Base-by-base conservation (phyloP, 176 grass and related monocot species). In the Cocos nucifera region DNA sequence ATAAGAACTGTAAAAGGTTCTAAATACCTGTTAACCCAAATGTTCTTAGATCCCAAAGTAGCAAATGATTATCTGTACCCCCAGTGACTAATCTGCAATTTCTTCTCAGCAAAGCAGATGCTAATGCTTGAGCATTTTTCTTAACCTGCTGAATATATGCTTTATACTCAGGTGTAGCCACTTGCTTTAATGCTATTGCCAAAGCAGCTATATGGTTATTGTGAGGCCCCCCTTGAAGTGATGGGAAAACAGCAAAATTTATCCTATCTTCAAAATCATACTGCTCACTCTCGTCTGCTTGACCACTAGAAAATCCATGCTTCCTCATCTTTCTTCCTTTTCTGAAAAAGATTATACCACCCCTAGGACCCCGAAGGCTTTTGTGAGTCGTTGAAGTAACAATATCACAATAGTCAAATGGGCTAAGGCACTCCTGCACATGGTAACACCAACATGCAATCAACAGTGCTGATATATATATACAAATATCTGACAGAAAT, bases 1-100 rank as follows among this genome's bases (percentile, higher is more conserved):
- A 21, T 6, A 44, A 44, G 10, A 44, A 12, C 10, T 2, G 35
- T 44, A 44, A 44, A 12, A 14, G 3, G 10, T 44, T 44, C 35
- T 44, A 55, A 58, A 29, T 73, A 90, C 86, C 86, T 78, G 78
- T 79, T 62, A 90, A 85, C 3, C 82, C 78, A 81, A 90, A 80
- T 59, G 70, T 84, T 50, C 82, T 84, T 24, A 90, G 78, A 71
- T 90, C 86, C 86, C 86, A 90, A 54, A 90, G 78, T 25, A 90
- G 62, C 53, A 90, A 69, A 64, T 90, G 87, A 51, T 90, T 90
- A 57, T 85, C 87, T 19, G 87, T 86, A 59, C 87, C 87, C 49
- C 83, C 82, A 51, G 82, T 85, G 18, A 90, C 82, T 56, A 86
- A 59, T 59, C 70, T 78, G 61, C 80, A 90, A 44, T 84, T 84